phyloP scores from a whole-genome alignment of 1,284 basidiomycete genomes.

The Sphagnurus paluster region DNA sequence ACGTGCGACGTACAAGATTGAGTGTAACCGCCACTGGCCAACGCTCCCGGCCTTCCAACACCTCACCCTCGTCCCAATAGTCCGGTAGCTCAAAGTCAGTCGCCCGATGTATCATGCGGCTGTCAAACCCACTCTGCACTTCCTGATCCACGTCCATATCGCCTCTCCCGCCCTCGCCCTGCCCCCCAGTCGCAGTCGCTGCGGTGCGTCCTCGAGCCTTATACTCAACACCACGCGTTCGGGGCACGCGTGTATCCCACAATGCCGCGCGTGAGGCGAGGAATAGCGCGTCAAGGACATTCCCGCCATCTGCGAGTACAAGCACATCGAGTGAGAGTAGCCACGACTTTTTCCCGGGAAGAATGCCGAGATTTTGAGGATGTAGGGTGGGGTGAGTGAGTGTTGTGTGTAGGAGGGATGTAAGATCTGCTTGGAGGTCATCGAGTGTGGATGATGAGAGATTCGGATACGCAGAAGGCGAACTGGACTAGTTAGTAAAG shows the following conservation, averaged over 20 bases:
- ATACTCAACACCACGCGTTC: constrained; percentile 68
- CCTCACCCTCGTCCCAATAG: constrained; percentile 81
- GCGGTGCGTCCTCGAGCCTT: constrained; percentile 30
- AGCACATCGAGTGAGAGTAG: constrained; percentile 66
- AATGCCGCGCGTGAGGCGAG: constrained; percentile 74
- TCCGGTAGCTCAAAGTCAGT: constrained; percentile 81
- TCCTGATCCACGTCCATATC: constrained; percentile 56
- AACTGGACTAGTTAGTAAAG: constrained; percentile 49
- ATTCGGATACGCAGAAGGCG: constrained; percentile 74
- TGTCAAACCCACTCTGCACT: constrained; percentile 58
- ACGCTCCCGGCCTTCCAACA: constrained; percentile 51
- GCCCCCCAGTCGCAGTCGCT: constrained; percentile 1
- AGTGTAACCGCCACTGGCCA: constrained; percentile 79
- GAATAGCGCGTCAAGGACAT: constrained; percentile 73
- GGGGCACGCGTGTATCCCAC: constrained; percentile 78
- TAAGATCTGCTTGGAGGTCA: constrained; percentile 70
- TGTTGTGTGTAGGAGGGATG: constrained; percentile 54
- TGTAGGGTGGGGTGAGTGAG: constrained; percentile 63
- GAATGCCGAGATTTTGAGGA: constrained; percentile 61
- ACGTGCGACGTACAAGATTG: constrained; percentile 63
- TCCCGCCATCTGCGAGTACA: constrained; percentile 71
- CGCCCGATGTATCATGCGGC: constrained; percentile 46
- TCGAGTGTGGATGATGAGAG: constrained; percentile 62
- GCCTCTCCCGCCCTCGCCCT: constrained; percentile 30
- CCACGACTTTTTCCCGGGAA: constrained; percentile 69